Conservation (phyloP, 306 rosid genomes). For the Vicia faba region DNA sequence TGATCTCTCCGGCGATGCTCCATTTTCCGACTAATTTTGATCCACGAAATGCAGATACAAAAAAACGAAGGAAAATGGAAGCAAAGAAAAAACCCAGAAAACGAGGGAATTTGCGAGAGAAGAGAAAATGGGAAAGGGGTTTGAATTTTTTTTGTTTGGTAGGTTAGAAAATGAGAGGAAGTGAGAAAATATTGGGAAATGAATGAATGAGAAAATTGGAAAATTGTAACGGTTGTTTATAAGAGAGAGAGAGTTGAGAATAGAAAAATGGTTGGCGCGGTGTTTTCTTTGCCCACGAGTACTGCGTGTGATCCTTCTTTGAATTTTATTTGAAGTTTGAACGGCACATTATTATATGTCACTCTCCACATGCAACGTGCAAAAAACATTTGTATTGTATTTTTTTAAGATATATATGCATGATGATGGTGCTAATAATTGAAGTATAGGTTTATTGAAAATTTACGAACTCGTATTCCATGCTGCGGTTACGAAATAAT, state of each 20-base stretch:
- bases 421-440: no score
- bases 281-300: slow-evolving; percentile 40
- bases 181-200: background rate
- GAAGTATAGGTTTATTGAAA: no score
- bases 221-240: slow-evolving; percentile 8
- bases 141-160: slow-evolving; percentile 15
- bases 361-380: no score
- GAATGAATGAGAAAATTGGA: background rate
- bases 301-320: slow-evolving; percentile 28
- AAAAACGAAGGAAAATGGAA: slow-evolving; percentile 31
- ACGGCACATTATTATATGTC: no score
- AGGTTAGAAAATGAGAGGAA: background rate
- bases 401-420: no score
- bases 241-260: background rate
- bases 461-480: no score
- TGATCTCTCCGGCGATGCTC: slow-evolving; percentile 58
- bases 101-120: background rate
- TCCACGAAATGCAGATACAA: slow-evolving; percentile 28
- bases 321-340: no score
- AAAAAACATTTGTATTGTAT: no score
- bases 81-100: slow-evolving; percentile 14
- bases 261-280: slow-evolving; percentile 21
- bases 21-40: slow-evolving; percentile 45
- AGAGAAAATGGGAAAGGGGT: background rate
- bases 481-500: no score